Percentiles rank a stretch among this genome's conserved stretches.
Conservation (phyloP, 2,329 filamentous ascomycete genomes). For the Cadophora luteo-olivacea region DNA sequence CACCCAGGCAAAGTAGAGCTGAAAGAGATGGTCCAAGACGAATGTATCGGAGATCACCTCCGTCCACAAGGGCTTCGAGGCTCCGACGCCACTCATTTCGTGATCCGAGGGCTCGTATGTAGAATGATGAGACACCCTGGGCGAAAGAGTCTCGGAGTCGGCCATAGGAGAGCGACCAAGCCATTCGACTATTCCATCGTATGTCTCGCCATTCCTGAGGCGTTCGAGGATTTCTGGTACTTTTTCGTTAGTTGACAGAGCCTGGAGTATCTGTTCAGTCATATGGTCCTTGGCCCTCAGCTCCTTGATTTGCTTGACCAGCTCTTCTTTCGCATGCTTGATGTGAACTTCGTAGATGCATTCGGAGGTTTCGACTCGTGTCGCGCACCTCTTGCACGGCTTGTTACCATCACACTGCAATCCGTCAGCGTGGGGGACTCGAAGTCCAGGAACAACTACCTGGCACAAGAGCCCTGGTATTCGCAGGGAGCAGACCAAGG, state of each 20-base stretch:
- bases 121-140: conserved; percentile 38
- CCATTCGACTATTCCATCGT: conserved; percentile 42
- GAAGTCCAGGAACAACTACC: neutral
- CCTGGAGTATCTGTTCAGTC: conserved; percentile 42
- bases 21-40: conserved; percentile 43
- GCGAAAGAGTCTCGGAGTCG: conserved; percentile 37
- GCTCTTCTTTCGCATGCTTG: conserved; percentile 46
- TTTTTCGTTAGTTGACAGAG: conserved; percentile 41
- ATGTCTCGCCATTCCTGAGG: conserved; percentile 41
- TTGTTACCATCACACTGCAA: conserved; percentile 45
- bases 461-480: neutral
- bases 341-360: conserved; percentile 46
- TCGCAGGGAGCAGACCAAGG: neutral
- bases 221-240: conserved; percentile 42
- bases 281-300: conserved; percentile 41
- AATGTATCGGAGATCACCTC: conserved; percentile 38
- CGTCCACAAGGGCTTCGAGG: conserved; percentile 37
- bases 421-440: conserved; percentile 25
- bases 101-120: conserved; percentile 38
- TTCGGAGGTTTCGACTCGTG: conserved; percentile 36
- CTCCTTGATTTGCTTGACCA: conserved; percentile 44
- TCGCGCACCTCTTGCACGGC: conserved; percentile 44
- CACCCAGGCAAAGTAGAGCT: conserved; percentile 46
- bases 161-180: conserved; percentile 37
- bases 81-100: conserved; percentile 35